Evolutionary conservation across 148 eudicot species (phyloP).

Genomic region (Cornus florida): DNA sequence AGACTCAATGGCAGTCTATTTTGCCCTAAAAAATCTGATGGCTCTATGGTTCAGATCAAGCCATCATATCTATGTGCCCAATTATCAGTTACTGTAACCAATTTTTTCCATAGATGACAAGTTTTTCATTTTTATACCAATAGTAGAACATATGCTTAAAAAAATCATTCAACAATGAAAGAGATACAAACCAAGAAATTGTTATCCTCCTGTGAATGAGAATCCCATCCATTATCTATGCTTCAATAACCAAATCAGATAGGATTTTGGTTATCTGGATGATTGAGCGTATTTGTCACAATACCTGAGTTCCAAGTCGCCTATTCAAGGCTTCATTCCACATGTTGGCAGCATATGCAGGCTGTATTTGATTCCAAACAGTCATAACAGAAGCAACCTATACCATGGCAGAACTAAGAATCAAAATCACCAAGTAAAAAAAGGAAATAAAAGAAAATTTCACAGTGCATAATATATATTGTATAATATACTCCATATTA

Average conservation of each 20-base stretch:
- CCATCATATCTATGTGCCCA: background rate
- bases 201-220: background rate
- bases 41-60: background rate
- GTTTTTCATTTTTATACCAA: background rate
- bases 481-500: background rate
- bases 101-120: background rate
- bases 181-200: background rate
- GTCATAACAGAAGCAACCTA: constrained; percentile 99
- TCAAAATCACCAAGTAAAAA: background rate
- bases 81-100: background rate
- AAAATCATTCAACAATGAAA: background rate
- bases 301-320: constrained; percentile 85
- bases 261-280: background rate
- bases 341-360: constrained; percentile 84
- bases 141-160: background rate
- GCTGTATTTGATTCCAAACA: constrained; percentile 80
- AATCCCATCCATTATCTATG: background rate
- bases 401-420: constrained; percentile 4
- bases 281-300: background rate
- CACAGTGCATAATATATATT: background rate
- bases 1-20: background rate
- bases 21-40: background rate
- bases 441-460: background rate
- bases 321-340: constrained; percentile 98
- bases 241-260: background rate